Evolutionary conservation across 345 rosid genomes (phyloP).

Genomic region (Nasturtium officinale): DNA sequence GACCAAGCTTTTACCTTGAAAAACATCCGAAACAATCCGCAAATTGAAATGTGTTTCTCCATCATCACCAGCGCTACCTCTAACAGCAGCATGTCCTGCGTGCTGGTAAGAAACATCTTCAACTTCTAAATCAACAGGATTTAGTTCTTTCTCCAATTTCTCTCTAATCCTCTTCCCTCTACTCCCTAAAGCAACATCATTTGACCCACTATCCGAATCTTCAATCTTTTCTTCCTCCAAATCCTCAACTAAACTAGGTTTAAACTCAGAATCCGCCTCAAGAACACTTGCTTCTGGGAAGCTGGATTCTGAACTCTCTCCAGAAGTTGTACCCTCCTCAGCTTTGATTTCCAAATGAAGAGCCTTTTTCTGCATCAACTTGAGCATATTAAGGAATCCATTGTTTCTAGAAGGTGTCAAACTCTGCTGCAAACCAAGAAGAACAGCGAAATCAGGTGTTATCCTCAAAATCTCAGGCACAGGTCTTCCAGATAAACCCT

Average conservation of each 20-base stretch:
- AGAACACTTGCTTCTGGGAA: conserved; percentile 18
- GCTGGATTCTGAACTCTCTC: conserved; percentile 22
- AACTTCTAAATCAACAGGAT: conserved; percentile 64
- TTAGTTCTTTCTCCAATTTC: conserved; percentile 65
- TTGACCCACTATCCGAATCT: conserved; percentile 13
- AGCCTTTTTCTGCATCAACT: conserved; percentile 89
- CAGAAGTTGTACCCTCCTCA: conserved; percentile 43
- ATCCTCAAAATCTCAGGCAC: conserved; percentile 73
- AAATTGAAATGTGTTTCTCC: conserved; percentile 47
- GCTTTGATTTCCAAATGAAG: conserved; percentile 51
- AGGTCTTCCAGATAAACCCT: conserved; percentile 75
- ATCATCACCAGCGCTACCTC: conserved; percentile 35
- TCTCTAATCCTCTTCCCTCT: conserved; percentile 80
- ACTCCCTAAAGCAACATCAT: conserved; percentile 54
- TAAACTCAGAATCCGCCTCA: conserved; percentile 25
- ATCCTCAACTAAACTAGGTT: background rate
- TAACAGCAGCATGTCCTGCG: conserved; percentile 57
- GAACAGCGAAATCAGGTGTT: conserved; percentile 75
- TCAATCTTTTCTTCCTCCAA: conserved; percentile 10
- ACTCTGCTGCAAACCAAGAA: conserved; percentile 86
- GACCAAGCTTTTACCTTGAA: conserved; percentile 43
- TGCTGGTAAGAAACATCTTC: conserved; percentile 79
- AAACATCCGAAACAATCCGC: conserved; percentile 40
- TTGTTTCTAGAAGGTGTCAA: conserved; percentile 84
- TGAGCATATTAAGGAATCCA: conserved; percentile 92